These are phyloP conservation scores for Pichia thaimueangensis DNA, from an alignment of 805 yeast species.

Conservation along the genomic window DNA sequence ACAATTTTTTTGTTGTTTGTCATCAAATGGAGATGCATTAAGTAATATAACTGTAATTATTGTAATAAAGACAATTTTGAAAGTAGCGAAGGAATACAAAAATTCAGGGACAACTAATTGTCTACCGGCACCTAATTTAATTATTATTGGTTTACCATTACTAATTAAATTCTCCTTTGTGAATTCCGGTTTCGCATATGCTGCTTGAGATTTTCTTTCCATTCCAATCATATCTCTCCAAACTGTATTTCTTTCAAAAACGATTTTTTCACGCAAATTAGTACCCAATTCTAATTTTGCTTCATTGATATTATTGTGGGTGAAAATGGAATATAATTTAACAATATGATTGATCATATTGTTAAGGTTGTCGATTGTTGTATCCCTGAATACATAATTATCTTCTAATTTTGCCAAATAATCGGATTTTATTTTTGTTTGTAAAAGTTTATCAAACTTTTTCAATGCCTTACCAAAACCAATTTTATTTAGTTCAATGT, in stretches of 20 bases:
- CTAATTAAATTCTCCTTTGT: background rate
- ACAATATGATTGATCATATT: conserved; percentile 39
- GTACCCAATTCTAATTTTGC: conserved; percentile 43
- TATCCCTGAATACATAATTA: conserved; percentile 48
- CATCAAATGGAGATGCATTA: conserved; percentile 51
- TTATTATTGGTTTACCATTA: conserved; percentile 18
- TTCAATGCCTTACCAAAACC: conserved; percentile 88
- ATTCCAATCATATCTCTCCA: conserved; percentile 95
- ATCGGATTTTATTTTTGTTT: conserved; percentile 49
- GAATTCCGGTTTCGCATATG: conserved; percentile 31
- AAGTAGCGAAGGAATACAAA: conserved; percentile 32
- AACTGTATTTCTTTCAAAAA: conserved; percentile 95
- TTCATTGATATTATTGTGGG: conserved; percentile 32
- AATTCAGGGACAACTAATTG: conserved; percentile 29
- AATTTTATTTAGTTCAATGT: conserved; percentile 73
- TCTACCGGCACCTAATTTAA: conserved; percentile 27
- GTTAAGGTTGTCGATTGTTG: conserved; percentile 45
- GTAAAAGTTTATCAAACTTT: conserved; percentile 82
- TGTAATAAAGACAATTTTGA: conserved; percentile 43
- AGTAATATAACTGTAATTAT: conserved; percentile 44
- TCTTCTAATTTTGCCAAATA: conserved; percentile 44
- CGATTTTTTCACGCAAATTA: conserved; percentile 81
- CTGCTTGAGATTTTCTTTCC: conserved; percentile 81
- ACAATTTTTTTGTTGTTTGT: conserved; percentile 65
- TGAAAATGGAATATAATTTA: conserved; percentile 35